phyloP scores from a whole-genome alignment of 2,329 filamentous ascomycete species.

The Ophioceras dolichostomum region DNA sequence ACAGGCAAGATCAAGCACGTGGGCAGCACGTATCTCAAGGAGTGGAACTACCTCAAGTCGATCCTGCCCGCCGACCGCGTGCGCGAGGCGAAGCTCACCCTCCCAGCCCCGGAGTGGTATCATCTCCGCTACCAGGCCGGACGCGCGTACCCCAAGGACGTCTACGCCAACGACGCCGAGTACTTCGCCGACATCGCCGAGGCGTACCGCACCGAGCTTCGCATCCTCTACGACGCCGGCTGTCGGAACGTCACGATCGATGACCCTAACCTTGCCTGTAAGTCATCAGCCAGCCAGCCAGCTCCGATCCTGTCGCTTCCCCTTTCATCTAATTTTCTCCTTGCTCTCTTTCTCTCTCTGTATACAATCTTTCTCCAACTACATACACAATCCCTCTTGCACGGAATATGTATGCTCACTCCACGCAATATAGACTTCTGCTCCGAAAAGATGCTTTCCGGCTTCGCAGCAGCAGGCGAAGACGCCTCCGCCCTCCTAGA shows the following conservation, averaged over 20 bases:
- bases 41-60: conserved; percentile 29
- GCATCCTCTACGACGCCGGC: conserved; percentile 47
- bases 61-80: conserved; percentile 45
- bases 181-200: conserved; percentile 55
- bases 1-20: conserved; percentile 32
- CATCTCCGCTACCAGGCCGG: conserved; percentile 44
- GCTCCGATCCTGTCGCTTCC: neutral
- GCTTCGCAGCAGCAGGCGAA: conserved; percentile 56
- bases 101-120: conserved; percentile 41
- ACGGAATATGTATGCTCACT: too few species aligned
- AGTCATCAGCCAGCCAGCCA: conserved; percentile 22
- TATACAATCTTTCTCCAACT: too few species aligned
- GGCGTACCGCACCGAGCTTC: conserved; percentile 52
- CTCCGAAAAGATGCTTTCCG: conserved; percentile 56
- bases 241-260: conserved; percentile 57
- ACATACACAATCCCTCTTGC: too few species aligned
- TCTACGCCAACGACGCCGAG: conserved; percentile 44
- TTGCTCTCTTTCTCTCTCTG: conserved; percentile 4
- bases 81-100: conserved; percentile 47
- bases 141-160: conserved; percentile 41
- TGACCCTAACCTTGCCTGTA: conserved; percentile 55
- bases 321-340: neutral
- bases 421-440: conserved; percentile 72
- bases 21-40: conserved; percentile 27
- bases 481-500: conserved; percentile 62